A percentile compares a stretch with the other conserved stretches of the same genome.
phyloP scores from a whole-genome alignment of 306 rosid species.

The Malus fusca region DNA sequence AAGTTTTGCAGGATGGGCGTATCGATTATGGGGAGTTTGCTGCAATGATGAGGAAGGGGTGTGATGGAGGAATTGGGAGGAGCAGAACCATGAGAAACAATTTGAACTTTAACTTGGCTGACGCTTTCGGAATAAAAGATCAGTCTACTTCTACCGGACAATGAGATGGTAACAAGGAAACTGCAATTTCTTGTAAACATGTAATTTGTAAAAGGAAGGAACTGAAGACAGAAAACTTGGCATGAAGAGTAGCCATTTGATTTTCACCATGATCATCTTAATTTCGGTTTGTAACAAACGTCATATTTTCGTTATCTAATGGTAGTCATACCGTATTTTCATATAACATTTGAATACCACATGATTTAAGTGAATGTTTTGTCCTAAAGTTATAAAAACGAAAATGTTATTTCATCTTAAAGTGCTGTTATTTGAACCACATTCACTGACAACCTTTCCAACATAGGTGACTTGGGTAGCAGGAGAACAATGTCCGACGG shows the following conservation, averaged over 20 bases:
- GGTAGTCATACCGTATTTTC: too few relatives aligned
- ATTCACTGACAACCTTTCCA: too few relatives aligned
- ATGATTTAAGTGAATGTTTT: background rate
- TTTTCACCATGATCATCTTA: too few relatives aligned
- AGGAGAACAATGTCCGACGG: too few relatives aligned
- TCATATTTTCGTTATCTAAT: too few relatives aligned
- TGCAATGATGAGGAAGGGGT: constrained; percentile 84
- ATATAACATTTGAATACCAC: too few relatives aligned
- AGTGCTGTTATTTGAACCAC: too few relatives aligned
- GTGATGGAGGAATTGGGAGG: constrained; percentile 48
- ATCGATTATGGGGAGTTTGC: constrained; percentile 82
- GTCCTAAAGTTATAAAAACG: background rate
- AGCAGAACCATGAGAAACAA: constrained; percentile 61
- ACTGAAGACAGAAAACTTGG: background rate
- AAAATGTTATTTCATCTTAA: background rate
- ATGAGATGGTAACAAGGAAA: constrained; percentile 11
- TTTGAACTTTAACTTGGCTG: constrained; percentile 68
- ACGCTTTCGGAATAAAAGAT: constrained; percentile 56
- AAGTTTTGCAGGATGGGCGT: constrained; percentile 61
- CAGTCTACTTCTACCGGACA: constrained; percentile 26
- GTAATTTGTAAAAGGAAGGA: background rate
- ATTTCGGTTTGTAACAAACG: too few relatives aligned
- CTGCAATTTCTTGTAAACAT: constrained; percentile 22
- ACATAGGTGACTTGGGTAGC: too few relatives aligned
- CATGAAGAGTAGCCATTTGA: background rate